Base-by-base conservation (phyloP, 2,329 filamentous ascomycete species). In the Phaeosphaeria sp. region DNA sequence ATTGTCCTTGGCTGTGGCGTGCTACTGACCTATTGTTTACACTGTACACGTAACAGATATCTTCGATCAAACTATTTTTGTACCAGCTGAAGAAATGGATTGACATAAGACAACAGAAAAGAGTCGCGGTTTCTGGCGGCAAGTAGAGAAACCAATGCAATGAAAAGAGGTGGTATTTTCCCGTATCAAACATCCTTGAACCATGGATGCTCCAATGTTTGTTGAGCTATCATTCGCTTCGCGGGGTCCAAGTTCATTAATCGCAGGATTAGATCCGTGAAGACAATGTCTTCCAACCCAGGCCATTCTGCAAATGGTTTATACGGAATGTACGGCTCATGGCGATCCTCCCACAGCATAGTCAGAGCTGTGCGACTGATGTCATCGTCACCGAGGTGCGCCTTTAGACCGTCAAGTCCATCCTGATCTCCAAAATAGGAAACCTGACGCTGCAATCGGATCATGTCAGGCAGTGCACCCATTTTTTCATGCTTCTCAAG, bases 161-260 rank as follows among this genome's bases (percentile, higher is more conserved):
- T 36, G 30, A 13, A 36, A 36, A 36, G 10, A 36, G 30, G 15
- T 36, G 10, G 15, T 9, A 9, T 9, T 36, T 36, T 13, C 15
- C 11, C 30, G 15, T 36, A 36, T 36, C 30, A 36, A 36, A 36
- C 30, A 13, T 36, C 52, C 27, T 57, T 15, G 49, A 72, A 68
- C 69, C 61, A 76, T 2, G 58, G 51, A 59, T 77, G 78, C 9
- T 70, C 62, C 22, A 80, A 71, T 43, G 78, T 77, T 58, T 80
- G 69, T 46, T 68, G 64, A 51, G 78, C 78, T 43, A 79, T 78
- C 54, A 80, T 73, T 43, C 79, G 67, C 70, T 69, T 74, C 21
- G 65, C 62, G 7, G 79, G 79, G 61, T 81, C 78, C 58, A 81
- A 73, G 54, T 71, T 72, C 30, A 73, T 79, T 74, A 81, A 76